Base-by-base conservation (phyloP, 2,329 filamentous ascomycete species). In the Botrytis deweyae region DNA sequence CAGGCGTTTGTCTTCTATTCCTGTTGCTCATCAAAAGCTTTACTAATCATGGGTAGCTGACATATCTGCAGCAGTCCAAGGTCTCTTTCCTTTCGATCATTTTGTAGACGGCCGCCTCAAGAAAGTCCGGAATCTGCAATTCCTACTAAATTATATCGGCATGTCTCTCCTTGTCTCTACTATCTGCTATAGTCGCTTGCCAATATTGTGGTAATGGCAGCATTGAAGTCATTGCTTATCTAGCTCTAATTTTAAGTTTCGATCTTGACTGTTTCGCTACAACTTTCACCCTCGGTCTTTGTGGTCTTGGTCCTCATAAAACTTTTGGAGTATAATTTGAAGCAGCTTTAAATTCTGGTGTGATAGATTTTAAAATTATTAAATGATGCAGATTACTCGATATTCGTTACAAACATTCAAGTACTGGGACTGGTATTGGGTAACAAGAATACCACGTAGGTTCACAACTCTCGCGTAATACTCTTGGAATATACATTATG, bases 241-340 rank as follows among this genome's bases (percentile, higher is more conserved):
- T 94, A 52, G 92, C 89, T 81, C 76, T 93, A 14, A 89, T 91
- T 5, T 85, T 94, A n/a, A 94, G 94, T 84, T 95, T 94, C 92
- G 92, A 93, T 83, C 91, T 88, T 16, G 91, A 93, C 80, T 92
- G 91, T 81, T 95, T 95, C 85, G 92, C 93, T 0, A 94, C 92
- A 36, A 94, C 95, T 79, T 89, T 95, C 44, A 92, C 92, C 0
- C 85, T 94, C 1, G 91, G 91, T 10, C 92, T 94, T 85, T 87
- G 92, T 36, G 92, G 92, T 5, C 85, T 94, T 3, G 93, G 93
- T 20, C 87, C 90, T 38, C 91, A 95, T 83, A 92, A 90, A 49
- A 95, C 95, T 85, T 87, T 92, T 75, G 93, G 92, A 0, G 90
- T 89, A 3, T 91, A 91, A 4, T 91, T 88, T 81, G 90, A 93